These are phyloP conservation scores for Beta corolliflora DNA, from an alignment of 179 eudicot genomes.

Conservation along the genomic window DNA sequence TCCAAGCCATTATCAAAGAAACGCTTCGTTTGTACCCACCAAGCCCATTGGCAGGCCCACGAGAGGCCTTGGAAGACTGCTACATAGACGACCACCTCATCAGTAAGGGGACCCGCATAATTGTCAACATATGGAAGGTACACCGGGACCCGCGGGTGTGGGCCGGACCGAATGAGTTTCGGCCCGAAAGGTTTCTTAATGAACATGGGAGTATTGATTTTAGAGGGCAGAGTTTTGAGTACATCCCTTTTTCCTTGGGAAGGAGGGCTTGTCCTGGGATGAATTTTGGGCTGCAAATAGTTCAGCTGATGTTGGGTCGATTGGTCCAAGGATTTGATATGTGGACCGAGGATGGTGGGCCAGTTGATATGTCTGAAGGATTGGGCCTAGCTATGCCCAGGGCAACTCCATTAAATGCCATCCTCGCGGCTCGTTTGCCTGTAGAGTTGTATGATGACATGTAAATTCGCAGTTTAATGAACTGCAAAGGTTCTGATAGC, in stretches of 20 bases:
- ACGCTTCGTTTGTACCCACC: slow-evolving; percentile 51
- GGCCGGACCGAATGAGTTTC: slow-evolving; percentile 39
- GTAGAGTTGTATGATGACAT: not conserved
- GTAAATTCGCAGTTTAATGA: not conserved
- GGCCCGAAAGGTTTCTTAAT: slow-evolving; percentile 49
- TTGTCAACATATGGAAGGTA: slow-evolving; percentile 40
- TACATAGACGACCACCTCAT: slow-evolving; percentile 37
- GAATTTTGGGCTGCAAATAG: slow-evolving; percentile 27
- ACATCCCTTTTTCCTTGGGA: slow-evolving; percentile 51
- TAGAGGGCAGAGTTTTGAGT: slow-evolving; percentile 37
- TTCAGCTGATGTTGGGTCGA: slow-evolving; percentile 34
- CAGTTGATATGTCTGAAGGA: slow-evolving; percentile 33
- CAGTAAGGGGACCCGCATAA: slow-evolving; percentile 33
- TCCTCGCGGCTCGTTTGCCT: slow-evolving; percentile 16
- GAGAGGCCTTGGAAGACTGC: slow-evolving; percentile 34
- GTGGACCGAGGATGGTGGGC: not conserved
- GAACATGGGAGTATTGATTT: slow-evolving; percentile 41
- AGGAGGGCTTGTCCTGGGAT: slow-evolving; percentile 45
- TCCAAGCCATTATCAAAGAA: slow-evolving; percentile 59
- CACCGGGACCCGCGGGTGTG: slow-evolving; percentile 41
- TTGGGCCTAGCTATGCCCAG: slow-evolving; percentile 24
- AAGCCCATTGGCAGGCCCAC: slow-evolving; percentile 31
- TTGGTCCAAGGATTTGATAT: slow-evolving; percentile 38
- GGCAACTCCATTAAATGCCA: slow-evolving; percentile 1
- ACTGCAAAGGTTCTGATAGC: too few relatives aligned